Percentiles rank a stretch among this genome's conserved stretches.
Conservation (phyloP, 2,329 filamentous ascomycete genomes). For the Penicillium thymicola region DNA sequence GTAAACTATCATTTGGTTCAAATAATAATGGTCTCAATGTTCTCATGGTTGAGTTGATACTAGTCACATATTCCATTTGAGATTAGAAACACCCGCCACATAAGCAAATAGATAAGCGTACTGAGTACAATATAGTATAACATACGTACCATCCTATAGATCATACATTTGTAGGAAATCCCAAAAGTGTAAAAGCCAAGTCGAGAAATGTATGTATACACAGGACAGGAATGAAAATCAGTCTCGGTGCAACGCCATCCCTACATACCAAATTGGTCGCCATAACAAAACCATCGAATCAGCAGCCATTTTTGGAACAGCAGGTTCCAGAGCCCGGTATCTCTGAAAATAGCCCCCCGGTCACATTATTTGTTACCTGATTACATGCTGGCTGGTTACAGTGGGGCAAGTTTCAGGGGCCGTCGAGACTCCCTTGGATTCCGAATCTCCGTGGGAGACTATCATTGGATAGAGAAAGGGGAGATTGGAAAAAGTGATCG, state of each 20-base stretch:
- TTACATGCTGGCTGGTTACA: conserved; percentile 10
- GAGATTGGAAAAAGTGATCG: neutral
- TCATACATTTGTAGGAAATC: neutral
- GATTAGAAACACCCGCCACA: neutral
- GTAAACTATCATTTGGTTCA: neutral
- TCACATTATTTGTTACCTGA: conserved; percentile 21
- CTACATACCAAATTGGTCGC: conserved; percentile 29
- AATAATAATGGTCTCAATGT: neutral
- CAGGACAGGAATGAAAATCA: conserved; percentile 24
- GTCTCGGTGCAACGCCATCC: conserved; percentile 24
- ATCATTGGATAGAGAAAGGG: conserved; percentile 8
- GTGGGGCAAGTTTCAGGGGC: conserved; percentile 35
- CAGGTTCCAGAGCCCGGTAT: conserved; percentile 9
- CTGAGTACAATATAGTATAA: too few relatives aligned
- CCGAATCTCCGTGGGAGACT: neutral
- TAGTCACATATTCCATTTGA: neutral
- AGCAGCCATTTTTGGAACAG: neutral
- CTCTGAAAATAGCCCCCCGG: conserved; percentile 7
- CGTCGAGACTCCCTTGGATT: conserved; percentile 26
- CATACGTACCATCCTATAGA: neutral
- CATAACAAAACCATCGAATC: conserved; percentile 23
- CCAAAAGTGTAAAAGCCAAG: neutral
- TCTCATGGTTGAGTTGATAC: neutral
- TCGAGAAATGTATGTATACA: neutral
- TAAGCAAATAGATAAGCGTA: neutral